These are phyloP conservation scores for Phlyctochytrium bullatum DNA, from an alignment of 192 early-diverging fungal genomes.

Conservation along the genomic window DNA sequence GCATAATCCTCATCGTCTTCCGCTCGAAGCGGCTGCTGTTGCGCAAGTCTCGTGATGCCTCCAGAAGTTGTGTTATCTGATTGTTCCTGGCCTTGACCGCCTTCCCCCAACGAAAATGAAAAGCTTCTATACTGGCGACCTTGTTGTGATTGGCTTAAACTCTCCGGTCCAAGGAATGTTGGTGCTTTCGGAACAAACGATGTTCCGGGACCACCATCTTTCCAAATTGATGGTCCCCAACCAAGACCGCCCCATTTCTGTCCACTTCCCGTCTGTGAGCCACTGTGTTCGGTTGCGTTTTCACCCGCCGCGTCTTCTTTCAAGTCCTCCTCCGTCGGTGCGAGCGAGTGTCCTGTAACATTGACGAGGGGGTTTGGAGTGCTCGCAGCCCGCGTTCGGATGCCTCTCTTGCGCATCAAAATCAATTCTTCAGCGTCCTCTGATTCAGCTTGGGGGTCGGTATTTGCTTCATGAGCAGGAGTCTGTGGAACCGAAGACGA, in stretches of 20 bases:
- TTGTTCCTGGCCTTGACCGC: conserved; percentile 39
- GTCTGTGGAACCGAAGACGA: conserved; percentile 48
- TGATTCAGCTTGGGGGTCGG: conserved; percentile 2
- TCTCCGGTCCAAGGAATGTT: conserved; percentile 36
- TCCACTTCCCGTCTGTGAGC: neutral
- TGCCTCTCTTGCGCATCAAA: conserved; percentile 30
- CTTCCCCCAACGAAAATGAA: conserved; percentile 56
- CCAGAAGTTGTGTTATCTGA: conserved; percentile 46
- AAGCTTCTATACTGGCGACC: conserved; percentile 60
- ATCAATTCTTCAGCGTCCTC: conserved; percentile 33
- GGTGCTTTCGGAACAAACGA: conserved; percentile 38
- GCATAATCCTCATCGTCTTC: conserved; percentile 42
- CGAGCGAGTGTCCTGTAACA: neutral
- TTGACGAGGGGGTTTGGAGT: conserved; percentile 32
- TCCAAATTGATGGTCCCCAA: conserved; percentile 26
- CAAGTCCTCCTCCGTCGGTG: conserved; percentile 2
- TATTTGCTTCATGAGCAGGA: conserved; percentile 33
- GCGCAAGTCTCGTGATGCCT: conserved; percentile 22
- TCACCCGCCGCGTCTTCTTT: neutral
- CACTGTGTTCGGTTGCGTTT: neutral
- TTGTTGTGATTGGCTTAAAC: conserved; percentile 19
- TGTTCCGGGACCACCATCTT: conserved; percentile 4
- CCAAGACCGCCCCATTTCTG: neutral
- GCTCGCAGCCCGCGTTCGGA: conserved; percentile 33
- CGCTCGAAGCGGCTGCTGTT: conserved; percentile 35